Evolutionary conservation across 73 alveolate genomes (phyloP).

Genomic region (Uronychia setigera): DNA sequence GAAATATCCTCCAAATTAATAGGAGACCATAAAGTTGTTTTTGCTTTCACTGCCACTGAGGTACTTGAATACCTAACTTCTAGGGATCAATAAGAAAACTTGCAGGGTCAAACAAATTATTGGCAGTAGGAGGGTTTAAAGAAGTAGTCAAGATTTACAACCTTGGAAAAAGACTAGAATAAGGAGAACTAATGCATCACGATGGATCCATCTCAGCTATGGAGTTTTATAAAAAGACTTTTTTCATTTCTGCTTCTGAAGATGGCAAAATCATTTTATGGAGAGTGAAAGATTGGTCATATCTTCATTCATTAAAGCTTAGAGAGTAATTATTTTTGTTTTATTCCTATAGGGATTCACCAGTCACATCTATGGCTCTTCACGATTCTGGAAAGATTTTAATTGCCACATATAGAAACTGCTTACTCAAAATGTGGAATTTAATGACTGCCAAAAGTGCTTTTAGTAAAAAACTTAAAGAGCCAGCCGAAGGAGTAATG

Average conservation of each 20-base stretch:
- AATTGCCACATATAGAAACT: slow-evolving; percentile 26
- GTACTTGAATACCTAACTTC: background rate
- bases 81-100: slow-evolving; percentile 50
- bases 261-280: slow-evolving; percentile 59
- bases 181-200: slow-evolving; percentile 58
- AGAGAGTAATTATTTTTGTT: slow-evolving; percentile 9
- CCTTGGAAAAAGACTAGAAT: slow-evolving; percentile 18
- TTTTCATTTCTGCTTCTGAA: slow-evolving; percentile 54
- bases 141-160: slow-evolving; percentile 52
- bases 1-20: no score
- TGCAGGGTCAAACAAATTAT: slow-evolving; percentile 29
- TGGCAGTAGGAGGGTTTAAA: slow-evolving; percentile 67
- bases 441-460: slow-evolving; percentile 35
- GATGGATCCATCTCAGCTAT: slow-evolving; percentile 55
- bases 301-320: slow-evolving; percentile 31
- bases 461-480: slow-evolving; percentile 19
- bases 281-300: slow-evolving; percentile 60
- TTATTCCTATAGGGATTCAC: slow-evolving; percentile 16
- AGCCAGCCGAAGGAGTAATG: slow-evolving; percentile 6
- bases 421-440: slow-evolving; percentile 51
- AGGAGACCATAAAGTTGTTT: background rate
- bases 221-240: slow-evolving; percentile 46
- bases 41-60: background rate
- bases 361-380: slow-evolving; percentile 14
- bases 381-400: slow-evolving; percentile 48